Evolutionary conservation across 2,329 filamentous ascomycete genomes (phyloP).

Genomic region (Epichloe uncinata): DNA sequence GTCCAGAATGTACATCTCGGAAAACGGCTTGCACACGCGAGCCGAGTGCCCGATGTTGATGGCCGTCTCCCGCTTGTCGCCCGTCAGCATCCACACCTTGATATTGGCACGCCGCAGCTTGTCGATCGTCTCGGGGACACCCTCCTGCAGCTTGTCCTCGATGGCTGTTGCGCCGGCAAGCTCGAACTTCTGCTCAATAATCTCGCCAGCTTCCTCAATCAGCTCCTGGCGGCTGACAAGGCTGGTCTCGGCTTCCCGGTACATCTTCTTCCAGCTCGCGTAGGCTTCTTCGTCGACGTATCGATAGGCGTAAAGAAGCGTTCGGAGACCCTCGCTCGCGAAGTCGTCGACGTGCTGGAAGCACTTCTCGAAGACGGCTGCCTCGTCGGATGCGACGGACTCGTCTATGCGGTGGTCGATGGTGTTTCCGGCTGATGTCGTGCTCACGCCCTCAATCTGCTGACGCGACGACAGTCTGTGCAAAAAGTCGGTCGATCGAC

Average conservation of each 20-base stretch:
- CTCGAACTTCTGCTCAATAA: conserved; percentile 71
- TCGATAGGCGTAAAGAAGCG: conserved; percentile 70
- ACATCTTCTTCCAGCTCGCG: conserved; percentile 59
- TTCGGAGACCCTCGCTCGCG: conserved; percentile 75
- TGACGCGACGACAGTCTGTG: not conserved
- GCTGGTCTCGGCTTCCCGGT: conserved; percentile 71
- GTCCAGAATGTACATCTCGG: conserved; percentile 67
- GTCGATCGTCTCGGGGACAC: conserved; percentile 84
- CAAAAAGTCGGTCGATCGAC: conserved; percentile 17
- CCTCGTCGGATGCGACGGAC: conserved; percentile 44
- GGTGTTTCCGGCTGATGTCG: conserved; percentile 18
- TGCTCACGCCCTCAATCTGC: too few relatives aligned
- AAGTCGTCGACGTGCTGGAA: conserved; percentile 86
- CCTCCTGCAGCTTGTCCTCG: conserved; percentile 82
- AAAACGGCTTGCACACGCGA: conserved; percentile 57
- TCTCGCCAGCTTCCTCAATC: conserved; percentile 68
- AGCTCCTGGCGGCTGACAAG: conserved; percentile 64
- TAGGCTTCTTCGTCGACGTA: conserved; percentile 68
- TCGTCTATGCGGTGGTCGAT: conserved; percentile 47
- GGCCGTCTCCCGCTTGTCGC: conserved; percentile 83
- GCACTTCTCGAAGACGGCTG: conserved; percentile 63
- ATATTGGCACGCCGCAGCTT: conserved; percentile 79
- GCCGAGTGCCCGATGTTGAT: conserved; percentile 89
- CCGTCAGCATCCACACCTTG: conserved; percentile 94
- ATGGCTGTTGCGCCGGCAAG: conserved; percentile 82